Percentiles rank a stretch among this genome's conserved stretches.
Evolutionary conservation across 257 asterid genomes (phyloP).

Genomic region (Eustoma russellianum): DNA sequence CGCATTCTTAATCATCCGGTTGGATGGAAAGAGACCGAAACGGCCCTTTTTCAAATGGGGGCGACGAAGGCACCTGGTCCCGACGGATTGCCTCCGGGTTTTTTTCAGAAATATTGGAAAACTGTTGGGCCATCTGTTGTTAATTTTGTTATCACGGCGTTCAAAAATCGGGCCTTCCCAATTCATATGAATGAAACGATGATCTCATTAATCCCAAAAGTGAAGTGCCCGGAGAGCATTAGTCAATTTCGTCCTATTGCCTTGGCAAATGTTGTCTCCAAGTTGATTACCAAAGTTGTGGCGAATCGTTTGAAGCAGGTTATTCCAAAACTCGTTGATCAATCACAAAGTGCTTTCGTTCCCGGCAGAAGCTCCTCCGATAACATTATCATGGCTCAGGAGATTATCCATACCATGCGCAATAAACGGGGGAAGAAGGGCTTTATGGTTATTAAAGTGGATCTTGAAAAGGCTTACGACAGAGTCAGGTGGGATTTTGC

Average conservation of each 20-base stretch:
- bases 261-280: background rate
- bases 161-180: background rate
- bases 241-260: background rate
- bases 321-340: no score
- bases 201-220: background rate
- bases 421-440: no score
- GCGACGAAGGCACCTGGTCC: background rate
- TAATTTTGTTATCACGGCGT: background rate
- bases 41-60: no score
- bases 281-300: background rate
- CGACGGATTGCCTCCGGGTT: background rate
- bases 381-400: background rate
- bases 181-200: background rate
- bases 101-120: background rate
- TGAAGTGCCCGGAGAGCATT: background rate
- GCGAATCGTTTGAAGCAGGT: background rate
- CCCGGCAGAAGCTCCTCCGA: background rate
- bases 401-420: background rate
- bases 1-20: background rate
- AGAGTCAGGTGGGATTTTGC: no score
- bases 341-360: no score
- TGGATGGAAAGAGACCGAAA: background rate
- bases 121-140: background rate
- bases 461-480: no score
- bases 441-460: no score